Evolutionary conservation across 2,329 filamentous ascomycete genomes (phyloP).

Genomic region (Lasiodiplodia citricola): DNA sequence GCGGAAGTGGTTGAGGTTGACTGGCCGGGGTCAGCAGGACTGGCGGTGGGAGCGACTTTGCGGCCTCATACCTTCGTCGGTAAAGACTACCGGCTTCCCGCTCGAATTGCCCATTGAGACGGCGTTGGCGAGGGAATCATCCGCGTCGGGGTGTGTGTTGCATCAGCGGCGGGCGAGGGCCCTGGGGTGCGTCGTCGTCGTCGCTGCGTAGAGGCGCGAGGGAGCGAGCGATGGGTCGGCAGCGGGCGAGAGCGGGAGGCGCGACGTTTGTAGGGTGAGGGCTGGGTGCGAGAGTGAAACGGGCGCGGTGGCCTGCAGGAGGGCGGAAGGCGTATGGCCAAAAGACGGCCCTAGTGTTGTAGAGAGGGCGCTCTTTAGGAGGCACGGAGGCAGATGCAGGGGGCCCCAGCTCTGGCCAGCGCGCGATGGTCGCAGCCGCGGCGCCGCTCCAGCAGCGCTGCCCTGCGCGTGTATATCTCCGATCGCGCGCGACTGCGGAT

Average conservation of each 20-base stretch:
- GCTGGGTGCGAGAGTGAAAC: constrained; percentile 24
- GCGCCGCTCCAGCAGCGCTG: constrained; percentile 15
- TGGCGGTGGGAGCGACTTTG: constrained; percentile 11
- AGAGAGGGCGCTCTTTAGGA: constrained; percentile 20
- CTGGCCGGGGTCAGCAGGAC: constrained; percentile 54
- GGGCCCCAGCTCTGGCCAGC: constrained; percentile 21
- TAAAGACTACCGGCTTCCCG: constrained; percentile 89
- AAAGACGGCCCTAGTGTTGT: constrained; percentile 25
- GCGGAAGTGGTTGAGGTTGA: constrained; percentile 97
- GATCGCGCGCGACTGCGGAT: constrained; percentile 18
- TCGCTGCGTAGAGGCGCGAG: constrained; percentile 2
- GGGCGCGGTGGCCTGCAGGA: constrained; percentile 25
- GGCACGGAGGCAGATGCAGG: constrained; percentile 19
- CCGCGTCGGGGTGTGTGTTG: constrained; percentile 20
- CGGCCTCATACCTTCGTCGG: constrained; percentile 78
- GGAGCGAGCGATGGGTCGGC: constrained; percentile 19
- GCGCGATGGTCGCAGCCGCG: constrained; percentile 22
- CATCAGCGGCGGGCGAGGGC: constrained; percentile 18
- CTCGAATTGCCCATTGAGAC: constrained; percentile 86
- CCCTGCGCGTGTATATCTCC: constrained; percentile 24
- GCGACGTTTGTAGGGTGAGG: constrained; percentile 24
- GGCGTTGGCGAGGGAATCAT: constrained; percentile 26
- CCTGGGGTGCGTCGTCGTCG: background rate
- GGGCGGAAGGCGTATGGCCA: constrained; percentile 24
- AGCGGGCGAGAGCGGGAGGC: constrained; percentile 13